Conservation (phyloP, 2,329 filamentous ascomycete species). For the Fusarium zealandicum region DNA sequence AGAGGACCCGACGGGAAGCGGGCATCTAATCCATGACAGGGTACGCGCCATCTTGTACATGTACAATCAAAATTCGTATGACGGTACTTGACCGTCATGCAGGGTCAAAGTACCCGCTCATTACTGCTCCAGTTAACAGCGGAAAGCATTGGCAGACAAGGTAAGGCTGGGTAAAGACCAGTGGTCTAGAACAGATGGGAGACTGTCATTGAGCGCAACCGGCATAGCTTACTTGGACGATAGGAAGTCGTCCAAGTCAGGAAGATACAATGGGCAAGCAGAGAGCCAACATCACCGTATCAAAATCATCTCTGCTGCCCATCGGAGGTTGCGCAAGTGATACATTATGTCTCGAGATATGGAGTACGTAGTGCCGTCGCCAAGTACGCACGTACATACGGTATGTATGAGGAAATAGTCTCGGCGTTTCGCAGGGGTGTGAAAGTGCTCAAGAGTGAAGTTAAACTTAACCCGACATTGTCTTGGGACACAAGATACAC, state of each 20-base stretch:
- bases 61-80: conserved; percentile 47
- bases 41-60: conserved; percentile 43
- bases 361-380: conserved; percentile 33
- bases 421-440: conserved; percentile 27
- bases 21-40: conserved; percentile 22
- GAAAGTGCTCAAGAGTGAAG: conserved; percentile 27
- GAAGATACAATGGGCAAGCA: conserved; percentile 15
- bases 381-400: conserved; percentile 29
- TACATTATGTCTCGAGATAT: conserved; percentile 37
- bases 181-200: conserved; percentile 38
- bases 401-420: conserved; percentile 31
- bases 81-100: conserved; percentile 48
- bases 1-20: conserved; percentile 16
- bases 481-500: conserved; percentile 33
- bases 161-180: conserved; percentile 15
- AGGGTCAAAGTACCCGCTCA: conserved; percentile 43
- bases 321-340: conserved; percentile 32
- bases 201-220: conserved; percentile 16
- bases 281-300: conserved; percentile 12
- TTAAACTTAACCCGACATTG: conserved; percentile 40
- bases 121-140: conserved; percentile 29
- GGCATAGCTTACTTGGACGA: conserved; percentile 1
- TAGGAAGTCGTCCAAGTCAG: conserved; percentile 2
- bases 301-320: conserved; percentile 14
- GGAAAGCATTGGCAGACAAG: conserved; percentile 19